These are phyloP conservation scores for Citrus unshiu DNA, from an alignment of 345 rosid genomes.

Conservation along the genomic window DNA sequence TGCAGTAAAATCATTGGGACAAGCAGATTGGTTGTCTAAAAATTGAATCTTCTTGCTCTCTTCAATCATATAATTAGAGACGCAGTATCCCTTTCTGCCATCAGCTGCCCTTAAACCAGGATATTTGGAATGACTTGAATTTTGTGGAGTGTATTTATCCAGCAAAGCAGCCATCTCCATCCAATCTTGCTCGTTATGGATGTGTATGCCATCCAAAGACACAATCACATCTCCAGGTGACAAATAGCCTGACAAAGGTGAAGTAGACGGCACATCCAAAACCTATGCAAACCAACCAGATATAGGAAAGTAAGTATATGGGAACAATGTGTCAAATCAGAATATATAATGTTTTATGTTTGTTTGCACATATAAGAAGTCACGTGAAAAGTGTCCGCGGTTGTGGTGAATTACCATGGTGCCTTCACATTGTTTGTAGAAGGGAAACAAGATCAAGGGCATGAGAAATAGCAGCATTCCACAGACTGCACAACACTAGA, in stretches of 20 bases:
- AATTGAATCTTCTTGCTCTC: slow-evolving; percentile 34
- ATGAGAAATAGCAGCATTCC: slow-evolving; percentile 48
- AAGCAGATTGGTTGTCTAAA: slow-evolving; percentile 36
- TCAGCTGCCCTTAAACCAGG: slow-evolving; percentile 21
- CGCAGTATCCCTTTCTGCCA: slow-evolving; percentile 71
- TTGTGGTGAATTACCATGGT: slow-evolving; percentile 38
- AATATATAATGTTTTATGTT: neutral
- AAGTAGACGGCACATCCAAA: slow-evolving; percentile 55
- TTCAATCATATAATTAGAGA: slow-evolving; percentile 48
- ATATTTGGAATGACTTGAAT: slow-evolving; percentile 33
- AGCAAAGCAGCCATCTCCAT: slow-evolving; percentile 38
- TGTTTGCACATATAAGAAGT: neutral
- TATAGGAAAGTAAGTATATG: neutral
- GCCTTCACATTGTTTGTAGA: slow-evolving; percentile 57
- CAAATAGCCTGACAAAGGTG: slow-evolving; percentile 69
- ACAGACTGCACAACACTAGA: slow-evolving; percentile 67
- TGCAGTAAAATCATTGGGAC: slow-evolving; percentile 52
- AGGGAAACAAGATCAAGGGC: slow-evolving; percentile 58
- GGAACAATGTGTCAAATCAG: neutral
- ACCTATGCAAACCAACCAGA: slow-evolving; percentile 41
- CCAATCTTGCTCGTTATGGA: slow-evolving; percentile 65
- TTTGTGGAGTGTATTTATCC: slow-evolving; percentile 33
- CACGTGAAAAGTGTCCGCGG: neutral
- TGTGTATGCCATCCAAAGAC: slow-evolving; percentile 60
- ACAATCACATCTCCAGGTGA: slow-evolving; percentile 71